A percentile compares a stretch with the other conserved stretches of the same genome.
phyloP scores from a whole-genome alignment of 129 eudicot species.

The Flaveria brownii region DNA sequence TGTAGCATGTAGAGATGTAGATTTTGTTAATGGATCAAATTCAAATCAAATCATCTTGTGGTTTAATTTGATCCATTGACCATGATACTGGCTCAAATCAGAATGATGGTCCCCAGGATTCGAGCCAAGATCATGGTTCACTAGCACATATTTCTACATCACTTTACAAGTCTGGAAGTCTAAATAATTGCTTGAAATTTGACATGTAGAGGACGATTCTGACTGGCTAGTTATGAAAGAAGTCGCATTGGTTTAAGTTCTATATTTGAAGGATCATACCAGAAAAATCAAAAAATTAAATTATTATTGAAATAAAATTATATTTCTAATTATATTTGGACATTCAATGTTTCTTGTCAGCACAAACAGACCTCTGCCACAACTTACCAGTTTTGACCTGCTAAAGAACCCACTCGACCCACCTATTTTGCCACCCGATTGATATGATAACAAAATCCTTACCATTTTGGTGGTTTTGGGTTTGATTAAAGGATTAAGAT shows the following conservation, averaged over 20 bases:
- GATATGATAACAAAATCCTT: background rate
- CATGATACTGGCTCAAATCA: slow-evolving; percentile 4
- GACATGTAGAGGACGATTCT: background rate
- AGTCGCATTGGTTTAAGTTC: background rate
- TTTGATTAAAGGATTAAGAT: background rate
- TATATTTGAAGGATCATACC: background rate
- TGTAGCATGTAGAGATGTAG: background rate
- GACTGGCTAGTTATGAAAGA: background rate
- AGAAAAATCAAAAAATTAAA: background rate
- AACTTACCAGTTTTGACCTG: background rate
- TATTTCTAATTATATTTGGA: background rate
- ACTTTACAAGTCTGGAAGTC: background rate
- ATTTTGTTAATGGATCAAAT: background rate
- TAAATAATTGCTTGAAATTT: background rate
- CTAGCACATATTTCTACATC: background rate
- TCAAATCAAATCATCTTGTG: background rate
- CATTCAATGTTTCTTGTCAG: background rate
- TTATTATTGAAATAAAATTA: background rate
- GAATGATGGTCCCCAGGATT: too few species aligned
- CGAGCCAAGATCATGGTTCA: too few species aligned
- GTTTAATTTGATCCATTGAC: background rate
- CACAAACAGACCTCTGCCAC: background rate
- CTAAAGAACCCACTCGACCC: background rate
- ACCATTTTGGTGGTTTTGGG: background rate
- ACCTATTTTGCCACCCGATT: background rate